Conservation (phyloP, 2,329 filamentous ascomycete species). For the Epichloe scottii region DNA sequence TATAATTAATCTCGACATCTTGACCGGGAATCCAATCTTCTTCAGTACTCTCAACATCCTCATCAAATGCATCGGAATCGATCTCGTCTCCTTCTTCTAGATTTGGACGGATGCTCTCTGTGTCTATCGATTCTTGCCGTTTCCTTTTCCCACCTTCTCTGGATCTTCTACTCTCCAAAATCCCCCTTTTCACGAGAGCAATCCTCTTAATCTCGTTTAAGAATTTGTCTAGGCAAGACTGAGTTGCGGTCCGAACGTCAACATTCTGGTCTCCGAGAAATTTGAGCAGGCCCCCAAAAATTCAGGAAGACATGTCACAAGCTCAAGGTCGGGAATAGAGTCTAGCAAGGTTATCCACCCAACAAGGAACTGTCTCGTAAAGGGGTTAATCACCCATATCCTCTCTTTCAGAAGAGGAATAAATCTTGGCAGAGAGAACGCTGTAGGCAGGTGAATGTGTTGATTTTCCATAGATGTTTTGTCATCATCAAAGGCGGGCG, state of each 20-base stretch:
- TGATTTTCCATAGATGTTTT: constrained; percentile 31
- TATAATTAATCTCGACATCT: constrained; percentile 88
- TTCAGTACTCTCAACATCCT: constrained; percentile 54
- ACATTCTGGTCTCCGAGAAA: constrained; percentile 85
- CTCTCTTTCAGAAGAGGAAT: constrained; percentile 89
- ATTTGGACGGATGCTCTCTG: constrained; percentile 44
- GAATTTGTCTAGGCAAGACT: constrained; percentile 79
- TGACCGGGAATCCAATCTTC: constrained; percentile 97
- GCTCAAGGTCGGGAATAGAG: constrained; percentile 90
- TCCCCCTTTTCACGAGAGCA: constrained; percentile 79
- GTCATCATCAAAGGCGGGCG: constrained; percentile 33
- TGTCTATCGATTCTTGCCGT: constrained; percentile 56
- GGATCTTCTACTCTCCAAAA: constrained; percentile 71
- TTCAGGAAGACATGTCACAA: constrained; percentile 83
- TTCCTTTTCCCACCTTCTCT: constrained; percentile 56
- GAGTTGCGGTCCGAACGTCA: constrained; percentile 91
- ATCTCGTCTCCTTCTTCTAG: constrained; percentile 50
- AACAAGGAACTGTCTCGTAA: constrained; percentile 87
- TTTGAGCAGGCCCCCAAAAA: constrained; percentile 83
- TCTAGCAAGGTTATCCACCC: constrained; percentile 92
- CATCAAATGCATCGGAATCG: constrained; percentile 43
- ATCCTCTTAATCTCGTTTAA: constrained; percentile 91
- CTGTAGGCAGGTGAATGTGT: constrained; percentile 52
- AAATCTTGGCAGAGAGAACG: constrained; percentile 83
- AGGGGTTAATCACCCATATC: constrained; percentile 88